A percentile compares a stretch with the other conserved stretches of the same genome.
These are phyloP conservation scores for Fusarium pseudonygamai DNA, from an alignment of 2,329 filamentous ascomycete species.

Conservation along the genomic window DNA sequence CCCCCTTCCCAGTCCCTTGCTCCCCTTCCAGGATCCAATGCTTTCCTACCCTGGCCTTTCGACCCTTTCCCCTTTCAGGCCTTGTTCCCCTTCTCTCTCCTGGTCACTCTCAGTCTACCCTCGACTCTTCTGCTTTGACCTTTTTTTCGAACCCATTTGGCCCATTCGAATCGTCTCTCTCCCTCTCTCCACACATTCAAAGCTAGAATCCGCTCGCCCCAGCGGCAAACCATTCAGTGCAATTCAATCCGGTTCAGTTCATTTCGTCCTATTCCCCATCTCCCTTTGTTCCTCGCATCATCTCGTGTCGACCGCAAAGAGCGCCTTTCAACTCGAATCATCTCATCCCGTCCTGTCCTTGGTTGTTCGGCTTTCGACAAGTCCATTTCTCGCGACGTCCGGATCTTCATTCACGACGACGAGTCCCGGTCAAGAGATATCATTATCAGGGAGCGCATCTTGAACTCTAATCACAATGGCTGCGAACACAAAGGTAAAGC, in stretches of 20 bases:
- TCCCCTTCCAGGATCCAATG: conserved; percentile 28
- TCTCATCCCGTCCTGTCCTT: conserved; percentile 4
- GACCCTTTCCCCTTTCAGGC: conserved; percentile 38
- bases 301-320: conserved; percentile 15
- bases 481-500: conserved; percentile 49
- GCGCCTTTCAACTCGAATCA: conserved; percentile 13
- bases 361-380: conserved; percentile 26
- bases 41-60: conserved; percentile 27
- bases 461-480: conserved; percentile 46
- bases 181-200: conserved; percentile 30
- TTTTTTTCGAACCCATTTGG: conserved; percentile 36
- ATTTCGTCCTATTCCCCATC: conserved; percentile 16
- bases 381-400: conserved; percentile 29
- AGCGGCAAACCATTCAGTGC: conserved; percentile 30
- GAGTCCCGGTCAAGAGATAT: conserved; percentile 23
- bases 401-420: conserved; percentile 26
- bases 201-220: conserved; percentile 31
- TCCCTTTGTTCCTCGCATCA: conserved; percentile 31
- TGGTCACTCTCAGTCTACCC: conserved; percentile 15
- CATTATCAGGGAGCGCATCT: conserved; percentile 30
- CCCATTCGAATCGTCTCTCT: conserved; percentile 30
- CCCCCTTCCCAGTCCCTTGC: conserved; percentile 15
- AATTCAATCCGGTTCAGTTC: not conserved
- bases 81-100: conserved; percentile 36
- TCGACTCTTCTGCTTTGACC: conserved; percentile 38